Base-by-base conservation (phyloP, 1,284 basidiomycete genomes). In the Cryptococcus sp. region DNA sequence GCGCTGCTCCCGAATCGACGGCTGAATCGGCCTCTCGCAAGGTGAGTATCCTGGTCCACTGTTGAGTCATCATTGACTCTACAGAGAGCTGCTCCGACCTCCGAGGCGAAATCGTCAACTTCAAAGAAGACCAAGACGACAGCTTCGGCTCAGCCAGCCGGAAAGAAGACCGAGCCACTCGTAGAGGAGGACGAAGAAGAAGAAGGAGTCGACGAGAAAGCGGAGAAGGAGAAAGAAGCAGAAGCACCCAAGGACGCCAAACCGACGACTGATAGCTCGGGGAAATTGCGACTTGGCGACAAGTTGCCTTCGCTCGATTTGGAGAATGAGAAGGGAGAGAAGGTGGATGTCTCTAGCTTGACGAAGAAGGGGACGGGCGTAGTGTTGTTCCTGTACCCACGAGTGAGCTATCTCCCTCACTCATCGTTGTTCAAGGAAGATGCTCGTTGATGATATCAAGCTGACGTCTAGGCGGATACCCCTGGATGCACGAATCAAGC, bases 401-500 rank as follows among this genome's bases (percentile, higher is more conserved):
- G 71, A 62, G 68, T 72, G 50, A 51, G 60, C 53, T 11, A 7
- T 19, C 24, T 5, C 9, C 24, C 24, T 22, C 18, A 16, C 23
- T 16, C 22, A 22, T n/a, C n/a, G n/a, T n/a, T n/a, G n/a, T n/a
- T n/a, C n/a, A n/a, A n/a, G n/a, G n/a, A n/a, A n/a, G n/a, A n/a
- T n/a, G n/a, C n/a, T n/a, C n/a, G n/a, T n/a, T n/a, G 3, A 22
- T 31, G 45, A 11, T 16, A 28, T 43, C 31, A 10, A 25, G n/a
- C 10, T 34, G 3, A 44, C 18, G 4, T 24, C 28, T 49, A 63
- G 62, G 89, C 87, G 11, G 63, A 67, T 51, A 63, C 63, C 1
- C 63, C 85, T 42, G 87, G 88, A 32, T 92, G 89, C 74, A 92
- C 88, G 2, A 84, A 75, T 32, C 90, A 94, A 70, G 90, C 90